Conservation (phyloP, 116 monocot genomes). For the Zostera marina region DNA sequence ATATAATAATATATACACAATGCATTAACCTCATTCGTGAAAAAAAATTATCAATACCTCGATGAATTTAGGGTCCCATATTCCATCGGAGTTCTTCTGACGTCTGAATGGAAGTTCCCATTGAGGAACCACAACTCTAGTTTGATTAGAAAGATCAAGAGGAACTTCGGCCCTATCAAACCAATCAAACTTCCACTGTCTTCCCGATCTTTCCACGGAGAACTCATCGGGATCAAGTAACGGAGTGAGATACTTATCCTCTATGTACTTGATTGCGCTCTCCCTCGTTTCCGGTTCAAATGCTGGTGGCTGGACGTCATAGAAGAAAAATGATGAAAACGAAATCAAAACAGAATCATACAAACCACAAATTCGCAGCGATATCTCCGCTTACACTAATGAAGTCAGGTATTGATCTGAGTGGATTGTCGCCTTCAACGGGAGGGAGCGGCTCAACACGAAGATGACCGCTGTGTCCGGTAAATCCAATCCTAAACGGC, state of each 20-base stretch:
- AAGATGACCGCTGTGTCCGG: conserved; percentile 93
- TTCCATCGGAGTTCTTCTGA: conserved; percentile 9
- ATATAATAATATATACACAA: too few relatives aligned
- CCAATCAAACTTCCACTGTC: conserved; percentile 87
- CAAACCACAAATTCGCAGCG: not conserved
- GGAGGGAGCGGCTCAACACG: conserved; percentile 68
- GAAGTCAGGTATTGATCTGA: conserved; percentile 53
- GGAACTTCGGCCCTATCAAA: conserved; percentile 50
- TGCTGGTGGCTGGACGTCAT: conserved; percentile 57
- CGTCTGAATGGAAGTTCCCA: conserved; percentile 90
- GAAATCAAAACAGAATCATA: not conserved
- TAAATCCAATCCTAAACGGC: conserved; percentile 63
- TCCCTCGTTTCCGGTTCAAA: conserved; percentile 50
- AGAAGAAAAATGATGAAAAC: not conserved
- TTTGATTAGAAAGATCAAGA: conserved; percentile 52
- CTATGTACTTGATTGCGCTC: conserved; percentile 41
- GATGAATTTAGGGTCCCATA: conserved; percentile 42
- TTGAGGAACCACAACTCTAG: conserved; percentile 33
- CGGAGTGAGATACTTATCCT: conserved; percentile 60
- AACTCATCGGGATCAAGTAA: conserved; percentile 51
- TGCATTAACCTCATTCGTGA: too few relatives aligned
- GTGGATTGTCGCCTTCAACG: conserved; percentile 30
- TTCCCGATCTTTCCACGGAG: conserved; percentile 47
- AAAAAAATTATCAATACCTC: conserved; percentile 20
- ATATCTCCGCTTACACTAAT: conserved; percentile 28